Percentiles rank a stretch among this genome's conserved stretches.
phyloP scores from a whole-genome alignment of 2,329 filamentous ascomycete genomes.

The Cladophialophora exuberans region DNA sequence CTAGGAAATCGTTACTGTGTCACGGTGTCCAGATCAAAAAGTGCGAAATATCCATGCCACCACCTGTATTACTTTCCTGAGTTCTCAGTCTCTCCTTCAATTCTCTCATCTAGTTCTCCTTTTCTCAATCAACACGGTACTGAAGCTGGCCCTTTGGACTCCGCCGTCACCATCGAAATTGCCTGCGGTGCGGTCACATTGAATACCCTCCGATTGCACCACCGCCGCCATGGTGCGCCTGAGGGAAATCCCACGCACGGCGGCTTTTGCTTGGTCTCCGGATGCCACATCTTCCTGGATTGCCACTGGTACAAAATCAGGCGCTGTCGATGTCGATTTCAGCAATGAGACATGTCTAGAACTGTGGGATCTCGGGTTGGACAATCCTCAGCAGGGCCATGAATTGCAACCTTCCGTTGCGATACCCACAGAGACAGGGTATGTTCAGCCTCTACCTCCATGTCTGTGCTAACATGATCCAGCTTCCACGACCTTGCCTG shows the following conservation, averaged over 20 bases:
- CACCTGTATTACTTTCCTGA: slow-evolving; percentile 16
- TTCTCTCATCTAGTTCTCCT: slow-evolving; percentile 28
- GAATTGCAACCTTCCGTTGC: slow-evolving; percentile 86
- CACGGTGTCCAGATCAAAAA: slow-evolving; percentile 27
- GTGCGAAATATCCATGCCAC: slow-evolving; percentile 14
- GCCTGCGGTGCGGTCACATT: not conserved
- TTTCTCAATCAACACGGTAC: slow-evolving; percentile 25
- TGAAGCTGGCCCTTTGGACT: not conserved
- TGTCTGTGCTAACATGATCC: slow-evolving; percentile 20
- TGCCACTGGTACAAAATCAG: slow-evolving; percentile 91
- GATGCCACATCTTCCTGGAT: slow-evolving; percentile 77
- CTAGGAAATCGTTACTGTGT: too few relatives aligned
- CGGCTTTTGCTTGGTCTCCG: slow-evolving; percentile 95
- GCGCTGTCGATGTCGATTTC: slow-evolving; percentile 95
- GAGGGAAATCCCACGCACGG: slow-evolving; percentile 94
- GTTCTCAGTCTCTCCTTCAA: slow-evolving; percentile 20
- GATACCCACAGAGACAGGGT: slow-evolving; percentile 89
- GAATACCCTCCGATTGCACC: too few relatives aligned
- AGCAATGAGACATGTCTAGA: slow-evolving; percentile 96
- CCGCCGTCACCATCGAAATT: not conserved
- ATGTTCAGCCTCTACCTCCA: slow-evolving; percentile 37
- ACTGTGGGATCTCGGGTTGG: slow-evolving; percentile 89
- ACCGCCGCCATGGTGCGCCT: slow-evolving; percentile 79
- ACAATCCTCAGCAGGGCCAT: slow-evolving; percentile 72
- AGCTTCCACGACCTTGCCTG: slow-evolving; percentile 98